A percentile compares a stretch with the other conserved stretches of the same genome.
phyloP scores from a whole-genome alignment of 164 flowering plant species.

The Taxillus chinensis region DNA sequence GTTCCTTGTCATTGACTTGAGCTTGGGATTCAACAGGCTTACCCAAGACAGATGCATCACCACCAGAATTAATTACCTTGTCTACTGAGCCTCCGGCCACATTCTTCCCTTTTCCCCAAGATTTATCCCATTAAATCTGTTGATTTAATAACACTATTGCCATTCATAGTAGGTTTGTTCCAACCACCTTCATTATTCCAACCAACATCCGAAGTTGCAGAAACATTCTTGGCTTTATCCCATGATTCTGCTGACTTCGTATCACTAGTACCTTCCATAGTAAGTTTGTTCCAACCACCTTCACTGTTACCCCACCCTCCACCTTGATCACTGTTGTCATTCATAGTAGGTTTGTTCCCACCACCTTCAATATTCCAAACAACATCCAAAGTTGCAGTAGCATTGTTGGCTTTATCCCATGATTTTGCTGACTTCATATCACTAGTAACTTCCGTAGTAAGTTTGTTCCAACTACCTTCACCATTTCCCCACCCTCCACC shows the following conservation, averaged over 20 bases:
- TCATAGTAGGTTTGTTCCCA: background rate
- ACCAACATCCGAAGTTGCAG: constrained; percentile 1
- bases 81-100: constrained; percentile 2
- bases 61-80: background rate
- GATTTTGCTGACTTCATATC: constrained; percentile 4
- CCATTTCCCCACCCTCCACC: constrained; percentile 16
- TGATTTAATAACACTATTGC: constrained; percentile 3
- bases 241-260: constrained; percentile 8
- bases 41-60: constrained; percentile 9
- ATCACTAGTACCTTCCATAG: background rate
- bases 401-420: constrained; percentile 13
- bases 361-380: constrained; percentile 9
- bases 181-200: constrained; percentile 10
- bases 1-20: constrained; percentile 3
- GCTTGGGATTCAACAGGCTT: constrained; percentile 13
- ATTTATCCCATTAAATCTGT: constrained; percentile 10
- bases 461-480: background rate
- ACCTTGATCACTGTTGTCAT: constrained; percentile 5
- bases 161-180: background rate
- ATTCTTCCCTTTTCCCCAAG: constrained; percentile 22
- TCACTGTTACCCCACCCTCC: constrained; percentile 19
- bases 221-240: constrained; percentile 9
- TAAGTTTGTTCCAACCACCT: background rate
- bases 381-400: background rate
- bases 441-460: background rate